Percentiles rank a stretch among this genome's conserved stretches.
These are phyloP conservation scores for Fusarium sp. DNA, from an alignment of 2,329 filamentous ascomycete species.

Conservation along the genomic window DNA sequence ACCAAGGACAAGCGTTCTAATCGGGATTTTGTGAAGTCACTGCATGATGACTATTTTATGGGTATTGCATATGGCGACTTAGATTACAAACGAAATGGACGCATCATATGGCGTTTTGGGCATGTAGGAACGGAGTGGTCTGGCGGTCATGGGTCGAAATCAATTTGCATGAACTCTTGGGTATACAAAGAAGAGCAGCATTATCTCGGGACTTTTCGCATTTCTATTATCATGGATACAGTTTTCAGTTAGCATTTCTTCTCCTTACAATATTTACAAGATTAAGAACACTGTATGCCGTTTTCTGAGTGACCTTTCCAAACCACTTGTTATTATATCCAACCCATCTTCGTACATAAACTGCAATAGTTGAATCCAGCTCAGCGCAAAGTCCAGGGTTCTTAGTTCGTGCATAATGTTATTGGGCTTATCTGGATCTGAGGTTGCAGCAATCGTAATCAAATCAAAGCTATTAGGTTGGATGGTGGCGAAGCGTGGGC, in stretches of 20 bases:
- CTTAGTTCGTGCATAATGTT: background rate
- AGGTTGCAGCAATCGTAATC: background rate
- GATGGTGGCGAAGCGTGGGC: constrained; percentile 15
- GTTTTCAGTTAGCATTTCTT: constrained; percentile 11
- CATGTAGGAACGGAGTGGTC: constrained; percentile 22
- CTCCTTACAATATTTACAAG: background rate
- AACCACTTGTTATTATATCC: background rate
- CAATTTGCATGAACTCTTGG: constrained; percentile 30
- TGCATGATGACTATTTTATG: constrained; percentile 8
- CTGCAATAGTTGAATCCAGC: background rate
- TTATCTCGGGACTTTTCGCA: constrained; percentile 10
- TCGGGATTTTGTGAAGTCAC: background rate
- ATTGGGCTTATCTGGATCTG: background rate
- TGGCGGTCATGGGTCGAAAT: constrained; percentile 23
- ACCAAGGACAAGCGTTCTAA: constrained; percentile 55
- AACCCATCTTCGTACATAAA: background rate
- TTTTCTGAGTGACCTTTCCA: background rate
- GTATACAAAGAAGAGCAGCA: constrained; percentile 25
- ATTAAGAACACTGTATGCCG: background rate
- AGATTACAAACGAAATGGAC: constrained; percentile 27
- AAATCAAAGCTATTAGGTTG: background rate
- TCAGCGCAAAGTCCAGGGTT: background rate
- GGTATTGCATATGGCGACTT: constrained; percentile 21
- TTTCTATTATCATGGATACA: constrained; percentile 18
- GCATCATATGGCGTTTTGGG: constrained; percentile 38